These are phyloP conservation scores for Schizosaccharomyces cryophilus DNA, from an alignment of 805 yeast species.

Conservation along the genomic window DNA sequence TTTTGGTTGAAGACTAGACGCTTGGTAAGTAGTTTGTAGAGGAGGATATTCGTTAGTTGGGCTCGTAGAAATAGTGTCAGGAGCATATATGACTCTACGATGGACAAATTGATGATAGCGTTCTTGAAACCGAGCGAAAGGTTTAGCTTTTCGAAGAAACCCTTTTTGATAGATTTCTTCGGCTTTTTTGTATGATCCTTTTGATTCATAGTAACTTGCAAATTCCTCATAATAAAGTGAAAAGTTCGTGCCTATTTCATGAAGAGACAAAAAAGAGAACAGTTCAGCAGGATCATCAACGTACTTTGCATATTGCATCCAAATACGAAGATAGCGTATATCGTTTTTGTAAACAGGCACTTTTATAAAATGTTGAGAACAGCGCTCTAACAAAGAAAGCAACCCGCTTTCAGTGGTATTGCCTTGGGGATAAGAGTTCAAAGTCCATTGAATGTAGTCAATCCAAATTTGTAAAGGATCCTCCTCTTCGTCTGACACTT, in stretches of 20 bases:
- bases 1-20: background rate
- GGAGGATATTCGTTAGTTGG: background rate
- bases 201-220: constrained; percentile 35
- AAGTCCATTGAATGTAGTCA: constrained; percentile 53
- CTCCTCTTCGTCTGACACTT: constrained; percentile 35
- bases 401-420: constrained; percentile 40
- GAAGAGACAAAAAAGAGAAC: constrained; percentile 43
- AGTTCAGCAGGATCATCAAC: constrained; percentile 48
- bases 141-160: constrained; percentile 37
- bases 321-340: constrained; percentile 49
- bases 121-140: constrained; percentile 23
- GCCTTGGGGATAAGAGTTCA: constrained; percentile 40
- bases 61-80: background rate
- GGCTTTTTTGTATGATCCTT: constrained; percentile 29
- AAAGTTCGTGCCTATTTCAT: constrained; percentile 41
- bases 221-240: constrained; percentile 61
- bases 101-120: constrained; percentile 22
- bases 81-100: background rate
- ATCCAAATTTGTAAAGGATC: constrained; percentile 61
- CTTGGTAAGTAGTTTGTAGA: background rate
- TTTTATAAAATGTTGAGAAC: constrained; percentile 33
- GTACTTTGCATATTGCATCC: constrained; percentile 55
- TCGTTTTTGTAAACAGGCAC: constrained; percentile 46
- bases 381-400: constrained; percentile 37
- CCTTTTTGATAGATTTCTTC: constrained; percentile 34